These are phyloP conservation scores for Candida arabinofermentans DNA, from an alignment of 805 yeast species.

Conservation along the genomic window DNA sequence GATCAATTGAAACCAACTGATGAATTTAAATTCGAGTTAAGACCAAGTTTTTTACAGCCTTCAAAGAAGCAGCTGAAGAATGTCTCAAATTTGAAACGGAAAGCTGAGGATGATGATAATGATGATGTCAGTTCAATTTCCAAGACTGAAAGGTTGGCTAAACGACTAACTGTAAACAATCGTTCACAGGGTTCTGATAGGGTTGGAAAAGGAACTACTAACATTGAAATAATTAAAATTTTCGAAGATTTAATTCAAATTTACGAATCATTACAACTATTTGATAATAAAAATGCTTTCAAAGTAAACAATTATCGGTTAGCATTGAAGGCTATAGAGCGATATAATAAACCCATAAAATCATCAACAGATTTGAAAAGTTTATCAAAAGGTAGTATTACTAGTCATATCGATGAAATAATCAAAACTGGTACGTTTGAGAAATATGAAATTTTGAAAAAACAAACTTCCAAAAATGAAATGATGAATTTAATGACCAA, in stretches of 20 bases:
- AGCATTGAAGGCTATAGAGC: slow-evolving; percentile 38
- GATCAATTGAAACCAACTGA: slow-evolving; percentile 6
- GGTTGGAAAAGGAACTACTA: too few relatives aligned
- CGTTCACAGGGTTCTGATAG: neutral
- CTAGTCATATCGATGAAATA: slow-evolving; percentile 43
- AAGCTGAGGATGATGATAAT: neutral
- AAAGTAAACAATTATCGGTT: slow-evolving; percentile 32
- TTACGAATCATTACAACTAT: slow-evolving; percentile 19
- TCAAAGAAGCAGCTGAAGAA: too few relatives aligned
- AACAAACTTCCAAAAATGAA: slow-evolving; percentile 17
- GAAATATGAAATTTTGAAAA: slow-evolving; percentile 13
- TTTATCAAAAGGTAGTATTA: slow-evolving; percentile 39
- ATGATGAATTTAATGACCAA: slow-evolving; percentile 24
- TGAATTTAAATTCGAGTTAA: slow-evolving; percentile 4
- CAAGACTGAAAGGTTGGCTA: neutral
- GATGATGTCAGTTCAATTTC: neutral
- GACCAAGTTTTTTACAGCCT: neutral
- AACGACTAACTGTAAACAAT: neutral
- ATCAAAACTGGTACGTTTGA: slow-evolving; percentile 33
- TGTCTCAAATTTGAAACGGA: too few relatives aligned
- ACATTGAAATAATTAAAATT: slow-evolving; percentile 28
- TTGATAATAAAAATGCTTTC: slow-evolving; percentile 16
- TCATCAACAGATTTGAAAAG: slow-evolving; percentile 38
- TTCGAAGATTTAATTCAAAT: slow-evolving; percentile 30
- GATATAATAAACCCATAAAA: slow-evolving; percentile 25